Base-by-base conservation (phyloP, 1,284 basidiomycete species). In the Ceratobasidium sp. region DNA sequence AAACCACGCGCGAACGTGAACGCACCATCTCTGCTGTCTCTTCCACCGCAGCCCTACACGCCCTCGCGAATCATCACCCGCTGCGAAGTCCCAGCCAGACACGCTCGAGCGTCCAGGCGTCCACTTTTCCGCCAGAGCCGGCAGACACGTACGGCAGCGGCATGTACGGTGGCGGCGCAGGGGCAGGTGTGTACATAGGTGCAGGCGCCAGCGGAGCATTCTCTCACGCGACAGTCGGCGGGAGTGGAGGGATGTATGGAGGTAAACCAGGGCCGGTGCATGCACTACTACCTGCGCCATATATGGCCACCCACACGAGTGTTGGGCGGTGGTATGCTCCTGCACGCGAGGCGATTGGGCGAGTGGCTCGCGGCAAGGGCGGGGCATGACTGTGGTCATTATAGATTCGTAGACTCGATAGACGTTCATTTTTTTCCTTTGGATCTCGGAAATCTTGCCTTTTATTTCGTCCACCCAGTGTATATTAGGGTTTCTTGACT, bases 51-150 rank as follows among this genome's bases (percentile, higher is more conserved):
- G 71, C 71, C 16, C 48, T 75, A 5, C 71, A 75, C 48, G 71
- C 71, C 3, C 46, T 73, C 3, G 69, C 35, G 2, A 38, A 75
- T 48, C 59, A 75, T 33, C 71, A 65, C 33, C 59, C 30, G 4
- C 71, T 60, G 5, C 64, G 64, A 54, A 33, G 23, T 35, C 57
- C 27, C 12, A 33, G 44, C 48, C 46, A 64, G 10, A 48, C 60
- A 23, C 44, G 65, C 23, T 33, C 48, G 18, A 33, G 23, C 3
- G 57, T 64, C 18, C 71, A 65, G 33, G 59, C 60, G 5, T 73
- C 69, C 6, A 75, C 71, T 6, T 75, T 75, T 27, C 71, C 71
- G n/a, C 71, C 71, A 12, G 71, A 75, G 52, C 71, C 71, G 16
- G 71, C 71, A 23, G 71, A 75, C 20, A 75, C 71, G 46, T 75